Base-by-base conservation (phyloP, 2,329 filamentous ascomycete genomes). In the Colletotrichum kahawae region DNA sequence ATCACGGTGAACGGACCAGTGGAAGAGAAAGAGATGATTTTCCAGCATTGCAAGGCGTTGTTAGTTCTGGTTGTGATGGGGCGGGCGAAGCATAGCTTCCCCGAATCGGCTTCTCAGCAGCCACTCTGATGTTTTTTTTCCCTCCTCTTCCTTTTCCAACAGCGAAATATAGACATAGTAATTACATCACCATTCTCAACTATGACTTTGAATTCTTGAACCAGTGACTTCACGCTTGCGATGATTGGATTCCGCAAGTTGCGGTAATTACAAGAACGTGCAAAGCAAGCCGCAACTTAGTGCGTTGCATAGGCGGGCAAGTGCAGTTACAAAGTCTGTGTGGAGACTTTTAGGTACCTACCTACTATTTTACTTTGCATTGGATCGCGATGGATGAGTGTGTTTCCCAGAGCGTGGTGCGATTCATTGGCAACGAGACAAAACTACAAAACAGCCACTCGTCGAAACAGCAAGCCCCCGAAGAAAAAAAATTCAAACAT, bases 21-120 rank as follows among this genome's bases (percentile, higher is more conserved):
- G 56, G 21, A 36, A 33, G 38, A 71, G 27, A 36, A 48, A 66
- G 38, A 67, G n/a, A 31, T 33, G n/a, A 29, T 21, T 64, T 13
- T 13, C 3, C 0, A 51, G 62, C 69, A 75, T 72, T 63, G 63
- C 72, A 24, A 54, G 69, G 72, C 72, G 72, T 72, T 75, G 9
- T 21, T 33, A 68, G 21, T 38, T n/a, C 12, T 21, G n/a, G 34
- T 38, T 33, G 33, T 63, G 60, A 60, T 33, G 21, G 54, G 14
- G 24, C 21, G 57, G 60, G n/a, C 10, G 31, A 65, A 56, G 2
- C 13, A 38, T 5, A 38, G 29, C 13, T 51, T 31, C 56, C 56
- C 67, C 67, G 57, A 9, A 21, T 34, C 0, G 60, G 54, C 62
- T 71, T 71, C 71, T 43, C 71, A 74, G 71, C 66, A 66, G 60